Evolutionary conservation across 495 filamentous ascomycete genomes (phyloP).

Genomic region (Podospora sp.): DNA sequence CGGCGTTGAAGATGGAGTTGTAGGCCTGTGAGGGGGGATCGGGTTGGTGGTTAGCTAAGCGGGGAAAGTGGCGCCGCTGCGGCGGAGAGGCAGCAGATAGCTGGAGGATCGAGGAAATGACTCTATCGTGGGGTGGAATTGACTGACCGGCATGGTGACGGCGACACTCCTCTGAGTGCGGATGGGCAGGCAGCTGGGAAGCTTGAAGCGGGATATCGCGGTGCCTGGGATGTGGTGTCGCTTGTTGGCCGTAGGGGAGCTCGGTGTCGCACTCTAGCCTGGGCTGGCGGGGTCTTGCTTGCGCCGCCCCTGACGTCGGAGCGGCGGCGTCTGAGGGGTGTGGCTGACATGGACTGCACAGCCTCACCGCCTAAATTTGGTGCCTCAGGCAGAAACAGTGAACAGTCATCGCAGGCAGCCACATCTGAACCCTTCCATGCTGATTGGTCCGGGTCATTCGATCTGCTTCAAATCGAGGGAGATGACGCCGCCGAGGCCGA

Average conservation of each 20-base stretch:
- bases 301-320: slow-evolving; percentile 26
- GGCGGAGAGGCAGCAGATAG: not conserved
- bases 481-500: not conserved
- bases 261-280: slow-evolving; percentile 24
- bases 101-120: not conserved
- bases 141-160: slow-evolving; percentile 33
- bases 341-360: slow-evolving; percentile 16
- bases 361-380: not conserved
- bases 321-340: slow-evolving; percentile 3
- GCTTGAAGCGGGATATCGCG: not conserved
- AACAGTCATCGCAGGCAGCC: slow-evolving; percentile 33
- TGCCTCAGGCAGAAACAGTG: slow-evolving; percentile 22
- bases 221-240: slow-evolving; percentile 6
- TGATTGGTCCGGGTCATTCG: not conserved
- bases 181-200: slow-evolving; percentile 10
- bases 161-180: not conserved
- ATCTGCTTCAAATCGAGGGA: not conserved
- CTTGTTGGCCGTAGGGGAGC: slow-evolving; percentile 16
- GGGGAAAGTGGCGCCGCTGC: slow-evolving; percentile 4
- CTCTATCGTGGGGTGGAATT: not conserved
- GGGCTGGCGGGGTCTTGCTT: slow-evolving; percentile 38
- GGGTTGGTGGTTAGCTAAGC: not conserved
- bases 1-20: slow-evolving; percentile 89
- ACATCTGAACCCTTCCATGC: slow-evolving; percentile 11
- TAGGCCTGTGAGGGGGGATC: slow-evolving; percentile 66